Evolutionary conservation across 768 basidiomycete genomes (phyloP), one percentile per base, ranked within the genome.

Genomic region (Strobilomyces confusus): DNA sequence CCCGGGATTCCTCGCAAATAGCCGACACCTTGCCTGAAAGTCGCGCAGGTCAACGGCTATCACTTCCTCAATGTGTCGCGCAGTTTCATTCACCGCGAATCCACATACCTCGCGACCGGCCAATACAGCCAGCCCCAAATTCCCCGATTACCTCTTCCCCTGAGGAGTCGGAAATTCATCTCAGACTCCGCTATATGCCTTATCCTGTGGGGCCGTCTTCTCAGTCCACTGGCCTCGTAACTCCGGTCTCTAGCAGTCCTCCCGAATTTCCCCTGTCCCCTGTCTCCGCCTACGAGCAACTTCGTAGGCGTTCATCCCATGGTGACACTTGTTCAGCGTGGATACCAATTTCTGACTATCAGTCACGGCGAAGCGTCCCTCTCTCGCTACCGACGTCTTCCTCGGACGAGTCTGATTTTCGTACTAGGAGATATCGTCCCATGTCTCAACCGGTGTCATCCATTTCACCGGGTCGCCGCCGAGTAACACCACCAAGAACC

Each of bases 81-180:
- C 32, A 5, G 9, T 30, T 37, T 41, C 25, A 3, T n/a, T 22
- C 58, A 12, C 55, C 60, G 1, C 55, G 33, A 29, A 55, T 66
- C 29, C 44, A 54, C 26, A 66, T 66, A 13, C 58, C 64, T 52
- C 36, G 38, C 20, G 20, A 54, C 19, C 44, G 13, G 13, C 23
- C 23, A 25, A 19, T 34, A 15, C 61, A 38, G 15, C 49, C 41
- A 22, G 9, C 20, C 13, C 40, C 48, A 4, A 55, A 34, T 26
- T 64, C 63, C 13, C 58, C 61, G 2, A 25, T 50, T 26, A 45
- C 55, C 19, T 60, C 57, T 48, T 64, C 64, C 9, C 45, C 56
- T 6, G 64, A 66, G 32, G 64, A 66, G 2, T 43, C 55, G 2
- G 56, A 46, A 19, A 1, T 6, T 36, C 44, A 49, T 42, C 7